Conservation (phyloP, 768 basidiomycete genomes). For the Psilocybe cyanescens region DNA sequence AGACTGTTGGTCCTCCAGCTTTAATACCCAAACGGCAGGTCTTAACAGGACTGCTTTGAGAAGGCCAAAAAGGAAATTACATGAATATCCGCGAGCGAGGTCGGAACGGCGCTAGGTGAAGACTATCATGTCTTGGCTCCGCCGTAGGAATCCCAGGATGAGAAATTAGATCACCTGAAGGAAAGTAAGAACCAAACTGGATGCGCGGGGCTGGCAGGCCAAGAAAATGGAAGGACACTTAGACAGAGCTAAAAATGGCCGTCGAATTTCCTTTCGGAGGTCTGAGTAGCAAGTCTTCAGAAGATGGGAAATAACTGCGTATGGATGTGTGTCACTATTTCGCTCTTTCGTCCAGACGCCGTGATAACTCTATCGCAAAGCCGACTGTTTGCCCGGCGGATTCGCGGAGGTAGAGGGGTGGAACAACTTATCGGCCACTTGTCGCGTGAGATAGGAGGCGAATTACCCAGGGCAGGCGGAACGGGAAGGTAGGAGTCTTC, state of each 20-base stretch:
- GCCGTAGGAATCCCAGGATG: background rate
- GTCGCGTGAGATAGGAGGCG: background rate
- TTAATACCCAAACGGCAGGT: background rate
- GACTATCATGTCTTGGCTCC: conserved; percentile 5
- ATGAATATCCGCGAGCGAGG: background rate
- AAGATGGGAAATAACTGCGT: background rate
- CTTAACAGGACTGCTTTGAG: background rate
- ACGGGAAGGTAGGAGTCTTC: background rate
- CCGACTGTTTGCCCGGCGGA: background rate
- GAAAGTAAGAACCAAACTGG: background rate
- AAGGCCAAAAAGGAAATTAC: background rate
- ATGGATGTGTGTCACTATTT: conserved; percentile 3
- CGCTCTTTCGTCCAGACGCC: background rate
- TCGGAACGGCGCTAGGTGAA: background rate
- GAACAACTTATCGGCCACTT: background rate
- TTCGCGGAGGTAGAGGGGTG: conserved; percentile 9
- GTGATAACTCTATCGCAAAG: conserved; percentile 1
- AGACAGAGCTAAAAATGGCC: background rate
- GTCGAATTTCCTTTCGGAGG: background rate
- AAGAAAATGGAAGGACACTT: conserved; percentile 1
- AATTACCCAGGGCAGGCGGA: background rate
- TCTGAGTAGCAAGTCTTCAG: background rate
- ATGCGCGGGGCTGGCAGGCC: background rate
- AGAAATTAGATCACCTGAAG: background rate
- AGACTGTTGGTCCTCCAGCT: background rate